Percentiles rank a stretch among this genome's conserved stretches.
phyloP scores from a whole-genome alignment of 148 eudicot species.

The Bassia scoparia region DNA sequence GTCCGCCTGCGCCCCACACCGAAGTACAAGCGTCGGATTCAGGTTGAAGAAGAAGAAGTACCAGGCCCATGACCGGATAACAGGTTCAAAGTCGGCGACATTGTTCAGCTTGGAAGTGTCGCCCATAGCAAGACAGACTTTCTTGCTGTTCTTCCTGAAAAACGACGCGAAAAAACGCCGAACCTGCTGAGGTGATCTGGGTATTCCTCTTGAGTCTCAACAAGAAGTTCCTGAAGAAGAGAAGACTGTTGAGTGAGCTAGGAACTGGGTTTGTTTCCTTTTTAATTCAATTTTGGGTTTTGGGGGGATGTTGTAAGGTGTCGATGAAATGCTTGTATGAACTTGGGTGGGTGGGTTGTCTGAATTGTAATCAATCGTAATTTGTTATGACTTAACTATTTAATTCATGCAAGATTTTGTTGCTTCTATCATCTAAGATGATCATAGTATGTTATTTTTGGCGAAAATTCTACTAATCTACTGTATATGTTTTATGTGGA shows the following conservation, averaged over 20 bases:
- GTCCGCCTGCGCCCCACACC: slow-evolving; percentile 70
- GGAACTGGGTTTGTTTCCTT: background rate
- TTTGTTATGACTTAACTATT: background rate
- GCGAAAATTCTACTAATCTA: no score
- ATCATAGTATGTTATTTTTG: no score
- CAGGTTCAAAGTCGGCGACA: slow-evolving; percentile 61
- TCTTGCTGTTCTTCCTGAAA: slow-evolving; percentile 44
- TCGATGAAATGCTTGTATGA: slow-evolving; percentile 23
- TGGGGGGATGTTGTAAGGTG: slow-evolving; percentile 6
- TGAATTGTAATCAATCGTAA: background rate
- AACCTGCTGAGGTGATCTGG: slow-evolving; percentile 35
- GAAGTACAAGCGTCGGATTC: slow-evolving; percentile 67
- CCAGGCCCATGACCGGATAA: slow-evolving; percentile 87
- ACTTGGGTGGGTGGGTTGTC: slow-evolving; percentile 4
- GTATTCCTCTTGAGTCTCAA: slow-evolving; percentile 51
- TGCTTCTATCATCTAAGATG: background rate
- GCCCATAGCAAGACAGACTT: slow-evolving; percentile 79
- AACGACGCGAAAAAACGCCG: slow-evolving; percentile 16
- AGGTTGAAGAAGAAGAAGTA: slow-evolving; percentile 85
- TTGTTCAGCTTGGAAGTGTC: slow-evolving; percentile 65
- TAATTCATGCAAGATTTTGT: slow-evolving; percentile 5
- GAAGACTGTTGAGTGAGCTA: slow-evolving; percentile 8
- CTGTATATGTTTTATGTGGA: no score
- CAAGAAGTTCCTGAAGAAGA: slow-evolving; percentile 10
- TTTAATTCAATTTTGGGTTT: background rate